Percentiles rank a stretch among this genome's conserved stretches.
Evolutionary conservation across 768 basidiomycete genomes (phyloP).

Genomic region (Naganishia vaughanmartiniae): DNA sequence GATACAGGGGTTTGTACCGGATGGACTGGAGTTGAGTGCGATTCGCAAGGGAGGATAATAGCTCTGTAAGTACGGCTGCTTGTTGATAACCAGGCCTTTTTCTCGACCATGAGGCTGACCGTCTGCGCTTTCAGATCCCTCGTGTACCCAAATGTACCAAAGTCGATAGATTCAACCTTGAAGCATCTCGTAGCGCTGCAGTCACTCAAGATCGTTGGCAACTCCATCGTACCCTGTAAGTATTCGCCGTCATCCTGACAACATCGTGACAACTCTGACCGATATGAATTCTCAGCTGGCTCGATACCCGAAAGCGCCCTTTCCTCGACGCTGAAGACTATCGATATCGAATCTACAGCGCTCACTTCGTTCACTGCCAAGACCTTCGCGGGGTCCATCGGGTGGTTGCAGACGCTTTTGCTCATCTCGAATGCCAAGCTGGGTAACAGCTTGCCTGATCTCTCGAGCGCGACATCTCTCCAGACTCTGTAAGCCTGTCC

Average conservation of each 20-base stretch:
- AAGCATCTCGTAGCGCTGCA: slow-evolving; percentile 46
- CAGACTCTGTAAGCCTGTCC: slow-evolving; percentile 37
- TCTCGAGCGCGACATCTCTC: slow-evolving; percentile 14
- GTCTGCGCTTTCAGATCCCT: slow-evolving; percentile 21
- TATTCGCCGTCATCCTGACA: neutral
- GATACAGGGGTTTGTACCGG: slow-evolving; percentile 45
- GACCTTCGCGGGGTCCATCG: slow-evolving; percentile 33
- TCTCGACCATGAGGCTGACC: neutral
- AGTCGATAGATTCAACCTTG: slow-evolving; percentile 38
- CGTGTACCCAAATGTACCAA: slow-evolving; percentile 48
- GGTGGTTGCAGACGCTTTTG: slow-evolving; percentile 39
- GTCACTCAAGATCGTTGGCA: slow-evolving; percentile 45
- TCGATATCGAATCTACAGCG: slow-evolving; percentile 49
- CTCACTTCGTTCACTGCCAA: slow-evolving; percentile 40
- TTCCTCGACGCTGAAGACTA: slow-evolving; percentile 39
- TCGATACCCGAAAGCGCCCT: slow-evolving; percentile 41
- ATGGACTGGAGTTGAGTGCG: slow-evolving; percentile 50
- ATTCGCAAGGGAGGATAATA: slow-evolving; percentile 43
- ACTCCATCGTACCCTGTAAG: slow-evolving; percentile 47
- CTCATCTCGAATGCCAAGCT: slow-evolving; percentile 47
- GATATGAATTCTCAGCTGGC: slow-evolving; percentile 40
- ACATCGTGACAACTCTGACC: neutral
- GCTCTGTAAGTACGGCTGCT: slow-evolving; percentile 39
- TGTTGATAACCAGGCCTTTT: neutral
- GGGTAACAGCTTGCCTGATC: slow-evolving; percentile 43